Conservation (phyloP, 768 basidiomycete genomes). For the Chlorophyllum brunneum region DNA sequence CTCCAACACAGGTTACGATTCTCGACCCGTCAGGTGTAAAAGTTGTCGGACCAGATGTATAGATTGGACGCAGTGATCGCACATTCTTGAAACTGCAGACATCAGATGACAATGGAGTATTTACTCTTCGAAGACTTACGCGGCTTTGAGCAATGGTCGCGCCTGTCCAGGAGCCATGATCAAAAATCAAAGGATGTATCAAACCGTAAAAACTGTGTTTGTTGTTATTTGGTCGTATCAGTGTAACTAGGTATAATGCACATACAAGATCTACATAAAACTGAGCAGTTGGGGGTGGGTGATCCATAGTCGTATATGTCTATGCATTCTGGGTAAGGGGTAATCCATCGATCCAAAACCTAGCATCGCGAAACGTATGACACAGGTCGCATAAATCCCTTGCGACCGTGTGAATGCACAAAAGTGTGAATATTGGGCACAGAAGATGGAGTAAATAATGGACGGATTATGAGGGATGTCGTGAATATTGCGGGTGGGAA, state of each 20-base stretch:
- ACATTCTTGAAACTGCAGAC: conserved; percentile 71
- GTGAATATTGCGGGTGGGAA: conserved; percentile 1
- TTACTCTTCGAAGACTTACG: conserved; percentile 36
- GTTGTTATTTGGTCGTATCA: conserved; percentile 10
- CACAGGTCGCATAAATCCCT: background rate
- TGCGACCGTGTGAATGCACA: background rate
- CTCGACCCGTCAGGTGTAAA: conserved; percentile 73
- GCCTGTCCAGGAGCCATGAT: conserved; percentile 30
- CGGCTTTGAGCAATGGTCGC: conserved; percentile 55
- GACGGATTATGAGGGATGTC: conserved; percentile 7
- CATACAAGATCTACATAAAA: conserved; percentile 2
- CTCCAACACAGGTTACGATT: conserved; percentile 84
- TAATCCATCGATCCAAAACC: conserved; percentile 1
- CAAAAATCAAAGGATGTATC: background rate
- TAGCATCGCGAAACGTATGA: background rate
- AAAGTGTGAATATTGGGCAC: too few relatives aligned
- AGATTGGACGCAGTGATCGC: conserved; percentile 71
- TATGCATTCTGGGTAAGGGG: background rate
- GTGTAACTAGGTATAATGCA: background rate
- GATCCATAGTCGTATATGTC: background rate
- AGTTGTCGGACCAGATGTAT: conserved; percentile 86
- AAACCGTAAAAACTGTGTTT: conserved; percentile 6
- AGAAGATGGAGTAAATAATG: background rate
- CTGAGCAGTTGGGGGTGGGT: background rate
- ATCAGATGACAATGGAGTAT: conserved; percentile 2